Evolutionary conservation across 1,139 yeast species (phyloP).

Genomic region (Zhuliangozyma parablackwelliae): DNA sequence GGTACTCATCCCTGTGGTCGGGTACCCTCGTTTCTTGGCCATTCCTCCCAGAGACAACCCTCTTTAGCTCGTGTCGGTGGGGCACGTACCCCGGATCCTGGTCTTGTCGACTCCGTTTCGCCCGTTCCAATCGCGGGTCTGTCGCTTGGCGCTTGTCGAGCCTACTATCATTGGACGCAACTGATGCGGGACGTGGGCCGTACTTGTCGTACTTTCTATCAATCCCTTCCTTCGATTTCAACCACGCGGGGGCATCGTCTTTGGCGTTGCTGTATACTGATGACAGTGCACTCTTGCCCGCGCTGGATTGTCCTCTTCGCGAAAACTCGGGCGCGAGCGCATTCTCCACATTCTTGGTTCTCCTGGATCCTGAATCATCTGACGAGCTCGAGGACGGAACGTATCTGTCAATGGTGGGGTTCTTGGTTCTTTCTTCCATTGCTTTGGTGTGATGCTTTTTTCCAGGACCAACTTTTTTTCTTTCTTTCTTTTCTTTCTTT

Average conservation of each 20-base stretch:
- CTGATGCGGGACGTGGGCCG: conserved; percentile 17
- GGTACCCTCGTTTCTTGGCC: too few relatives aligned
- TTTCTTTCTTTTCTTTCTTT: too few relatives aligned
- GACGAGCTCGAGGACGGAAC: too few relatives aligned
- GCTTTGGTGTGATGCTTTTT: too few relatives aligned
- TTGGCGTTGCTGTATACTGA: conserved; percentile 24
- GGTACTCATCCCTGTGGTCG: too few relatives aligned
- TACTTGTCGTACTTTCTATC: conserved; percentile 39
- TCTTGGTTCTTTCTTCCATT: too few relatives aligned
- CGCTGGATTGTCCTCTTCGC: conserved; percentile 15
- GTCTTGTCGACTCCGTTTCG: conserved; percentile 5
- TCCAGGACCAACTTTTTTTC: too few relatives aligned
- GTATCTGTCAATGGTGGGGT: too few relatives aligned
- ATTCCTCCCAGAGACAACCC: too few relatives aligned
- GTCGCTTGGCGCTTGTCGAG: neutral
- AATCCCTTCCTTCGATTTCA: conserved; percentile 18
- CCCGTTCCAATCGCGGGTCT: conserved; percentile 4
- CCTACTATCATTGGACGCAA: neutral
- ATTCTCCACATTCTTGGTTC: conserved; percentile 1
- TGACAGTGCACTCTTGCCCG: conserved; percentile 6
- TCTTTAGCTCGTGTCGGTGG: too few relatives aligned
- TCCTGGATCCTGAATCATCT: conserved; percentile 4
- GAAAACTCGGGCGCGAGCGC: conserved; percentile 20
- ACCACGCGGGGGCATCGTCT: conserved; percentile 37
- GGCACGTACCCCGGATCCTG: conserved; percentile 3